Evolutionary conservation across 371 early-diverging fungal genomes (phyloP).

Genomic region (Mortierella polycephala): DNA sequence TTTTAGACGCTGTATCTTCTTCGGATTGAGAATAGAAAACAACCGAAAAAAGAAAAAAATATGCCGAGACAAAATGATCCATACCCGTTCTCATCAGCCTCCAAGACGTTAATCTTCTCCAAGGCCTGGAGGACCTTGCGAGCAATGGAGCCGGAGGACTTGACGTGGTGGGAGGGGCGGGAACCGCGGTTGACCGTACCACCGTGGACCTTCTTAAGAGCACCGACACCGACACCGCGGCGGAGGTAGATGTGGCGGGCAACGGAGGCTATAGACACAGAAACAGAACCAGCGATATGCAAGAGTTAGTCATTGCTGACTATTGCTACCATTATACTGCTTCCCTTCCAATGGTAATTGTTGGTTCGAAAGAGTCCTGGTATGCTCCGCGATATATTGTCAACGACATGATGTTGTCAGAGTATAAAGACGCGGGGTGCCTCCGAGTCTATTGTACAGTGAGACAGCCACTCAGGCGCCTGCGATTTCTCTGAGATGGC

Average conservation of each 20-base stretch:
- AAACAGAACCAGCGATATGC: too few species aligned
- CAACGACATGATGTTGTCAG: too few species aligned
- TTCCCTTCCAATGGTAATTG: too few species aligned
- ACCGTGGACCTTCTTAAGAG: constrained; percentile 93
- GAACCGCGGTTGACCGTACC: constrained; percentile 93
- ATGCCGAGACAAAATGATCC: constrained; percentile 3
- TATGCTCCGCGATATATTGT: too few species aligned
- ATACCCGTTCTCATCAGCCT: constrained; percentile 90
- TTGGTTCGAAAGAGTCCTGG: too few species aligned
- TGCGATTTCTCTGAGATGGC: too few species aligned
- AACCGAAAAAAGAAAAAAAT: background rate
- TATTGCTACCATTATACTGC: too few species aligned
- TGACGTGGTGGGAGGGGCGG: constrained; percentile 92
- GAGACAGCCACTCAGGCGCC: too few species aligned
- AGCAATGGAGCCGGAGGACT: constrained; percentile 91
- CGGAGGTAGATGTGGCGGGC: constrained; percentile 99
- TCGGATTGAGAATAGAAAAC: too few species aligned
- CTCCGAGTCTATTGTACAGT: too few species aligned
- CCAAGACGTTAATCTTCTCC: constrained; percentile 97
- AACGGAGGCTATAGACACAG: constrained; percentile 78
- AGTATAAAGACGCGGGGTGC: too few species aligned
- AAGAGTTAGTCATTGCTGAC: too few species aligned
- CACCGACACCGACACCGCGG: constrained; percentile 94
- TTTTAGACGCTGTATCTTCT: background rate
- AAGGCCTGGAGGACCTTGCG: constrained; percentile 97